Evolutionary conservation across 2,329 filamentous ascomycete species (phyloP), one percentile per base, ranked within the genome.

Genomic region (Fusarium penzigii): DNA sequence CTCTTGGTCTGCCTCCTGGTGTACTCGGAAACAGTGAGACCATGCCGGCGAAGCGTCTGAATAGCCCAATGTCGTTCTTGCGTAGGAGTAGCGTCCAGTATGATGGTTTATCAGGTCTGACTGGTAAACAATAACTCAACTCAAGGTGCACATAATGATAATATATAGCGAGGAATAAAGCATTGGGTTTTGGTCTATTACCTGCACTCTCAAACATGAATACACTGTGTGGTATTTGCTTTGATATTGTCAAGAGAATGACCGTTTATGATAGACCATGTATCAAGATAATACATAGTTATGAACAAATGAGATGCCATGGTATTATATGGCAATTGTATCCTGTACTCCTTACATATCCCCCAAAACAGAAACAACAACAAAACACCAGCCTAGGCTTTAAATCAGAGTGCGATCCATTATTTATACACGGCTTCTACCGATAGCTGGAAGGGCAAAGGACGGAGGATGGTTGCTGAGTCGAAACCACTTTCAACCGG

Each of bases 1-100:
- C 74, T 3, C 67, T 87, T 17, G 83, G 83, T 3, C 63, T 87
- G 55, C 82, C 82, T 40, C 83, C 82, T 1, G 78, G 78, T 3
- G 70, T 86, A 38, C 70, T 84, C 7, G 57, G 55, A 59, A 32
- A 59, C 64, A 64, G 65, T 20, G 63, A 65, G 41, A 66, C 65
- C 44, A 65, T 67, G 51, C 53, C 55, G 14, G 61, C 61, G 17
- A 64, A 70, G 29, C 67, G 74, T 42, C 68, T 77, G 34, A 72
- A 71, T 12, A 80, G 76, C 48, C 76, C 78, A 7, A 77, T 77
- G 67, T 70, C 73, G 46, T 72, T 80, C 51, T 53, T 82, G 53
- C 71, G 79, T 49, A 71, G 79, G 50, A 72, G 73, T 11, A 82
- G 79, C 58, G 76, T 81, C 51, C 78, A 81, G 68, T 68, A 70